Conservation (phyloP, 768 basidiomycete genomes). For the Rhodotorula diobovata region DNA sequence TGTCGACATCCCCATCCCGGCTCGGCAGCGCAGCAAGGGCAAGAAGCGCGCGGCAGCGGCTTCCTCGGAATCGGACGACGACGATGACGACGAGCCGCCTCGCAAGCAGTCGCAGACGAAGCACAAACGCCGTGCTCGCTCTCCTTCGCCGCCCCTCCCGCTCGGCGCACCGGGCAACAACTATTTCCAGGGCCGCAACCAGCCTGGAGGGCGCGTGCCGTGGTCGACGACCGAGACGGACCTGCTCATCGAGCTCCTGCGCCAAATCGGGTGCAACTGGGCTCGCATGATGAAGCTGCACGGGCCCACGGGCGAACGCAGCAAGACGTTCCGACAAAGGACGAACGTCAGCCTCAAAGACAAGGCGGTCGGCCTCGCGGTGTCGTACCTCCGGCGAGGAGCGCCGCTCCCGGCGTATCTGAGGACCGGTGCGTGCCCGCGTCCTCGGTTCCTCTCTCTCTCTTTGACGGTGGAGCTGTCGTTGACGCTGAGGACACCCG, state of each 20-base stretch:
- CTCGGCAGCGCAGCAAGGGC: not conserved
- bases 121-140: not conserved
- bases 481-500: no score
- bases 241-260: not conserved
- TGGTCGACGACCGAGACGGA: not conserved
- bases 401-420: not conserved
- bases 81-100: not conserved
- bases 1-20: not conserved
- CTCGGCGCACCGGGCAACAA: not conserved
- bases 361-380: slow-evolving; percentile 15
- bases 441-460: not conserved
- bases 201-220: not conserved
- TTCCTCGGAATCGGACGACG: not conserved
- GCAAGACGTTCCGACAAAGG: not conserved
- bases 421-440: not conserved
- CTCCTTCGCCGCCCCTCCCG: not conserved
- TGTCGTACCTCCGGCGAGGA: not conserved
- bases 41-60: not conserved
- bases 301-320: not conserved
- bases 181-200: not conserved
- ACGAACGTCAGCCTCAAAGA: slow-evolving; percentile 14
- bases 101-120: not conserved
- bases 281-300: not conserved
- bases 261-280: not conserved
- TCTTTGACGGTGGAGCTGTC: no score